Base-by-base conservation (phyloP, 1,284 basidiomycete genomes). In the Sphaerobolus stellatus region DNA sequence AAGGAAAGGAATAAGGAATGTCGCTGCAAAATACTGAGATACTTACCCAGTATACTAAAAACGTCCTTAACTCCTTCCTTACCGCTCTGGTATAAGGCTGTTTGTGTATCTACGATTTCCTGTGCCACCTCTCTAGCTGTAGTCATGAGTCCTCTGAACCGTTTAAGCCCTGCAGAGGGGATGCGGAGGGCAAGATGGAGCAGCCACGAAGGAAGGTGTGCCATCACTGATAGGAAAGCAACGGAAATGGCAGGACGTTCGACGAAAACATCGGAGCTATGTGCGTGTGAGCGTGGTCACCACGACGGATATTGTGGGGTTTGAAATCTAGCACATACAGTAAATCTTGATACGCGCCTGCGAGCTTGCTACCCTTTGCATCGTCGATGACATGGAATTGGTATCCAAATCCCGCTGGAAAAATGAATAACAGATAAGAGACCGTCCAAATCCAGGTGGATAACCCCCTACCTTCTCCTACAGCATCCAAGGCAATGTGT, bases 11-110 rank as follows among this genome's bases (percentile, higher is more conserved):
- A 29, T 27, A 11, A n/a, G 5, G 38, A n/a, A 14, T 29, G 40
- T 20, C 16, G 29, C 20, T 24, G 38, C 27, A 18, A 38, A 27
- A 46, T 22, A 33, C 5, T 29, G 33, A 22, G 24, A 28, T 31
- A 51, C 67, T 5, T 54, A 75, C 76, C 69, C 5, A 79, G 67
- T 28, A 77, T 64, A 52, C 71, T 77, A 61, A 79, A 72, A 24
- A 77, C 56, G 58, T 79, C 79, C 2, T 65, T 63, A 8, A 56
- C 61, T 11, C 43, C 41, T 3, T 63, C 64, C 45, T 68, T 68
- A 3, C 69, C 72, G 2, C 64, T 50, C 3, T 61, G 50, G 3
- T 72, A 44, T 1, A 64, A 72, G 50, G 71, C 64, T 0, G 67
- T 63, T 60, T 80, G 82, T 33, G 63, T 60, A 25, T 67, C 64